Evolutionary conservation across 805 yeast species (phyloP), one percentile per base, ranked within the genome.

Genomic region (Dipodascus geniculatus): DNA sequence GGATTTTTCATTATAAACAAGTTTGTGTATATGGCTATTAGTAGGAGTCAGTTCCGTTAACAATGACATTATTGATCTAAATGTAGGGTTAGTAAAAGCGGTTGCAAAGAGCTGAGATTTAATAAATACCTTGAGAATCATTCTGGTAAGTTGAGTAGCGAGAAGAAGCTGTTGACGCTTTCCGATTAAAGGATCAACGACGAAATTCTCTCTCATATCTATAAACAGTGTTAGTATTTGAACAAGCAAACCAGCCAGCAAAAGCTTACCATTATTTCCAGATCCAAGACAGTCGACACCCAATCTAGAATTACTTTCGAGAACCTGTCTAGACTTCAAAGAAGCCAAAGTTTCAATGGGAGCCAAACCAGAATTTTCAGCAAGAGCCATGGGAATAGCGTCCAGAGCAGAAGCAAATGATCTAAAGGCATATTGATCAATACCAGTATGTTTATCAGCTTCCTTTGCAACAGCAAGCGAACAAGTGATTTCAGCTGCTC

Each of bases 351-450:
- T 83, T 68, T 89, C 96, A 61, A 95, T 90, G 55, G 98, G 93
- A 63, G 87, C 86, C 64, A 90, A 76, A 58, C 99, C 99, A 11
- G 97, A 89, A 71, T 93, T 93, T 72, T 90, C 98, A 48, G 99
- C 98, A 61, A 93, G 77, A 3, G 95, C 84, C 86, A 89, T 83
- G 57, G 98, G 97, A 56, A 93, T 83, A 50, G 81, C 80, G 68
- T 93, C 99, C 64, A 93, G 74, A 9, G 99, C 98, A 57, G 78
- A 78, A 4, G 97, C 79, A 70, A 93, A 93, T 1, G 96, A 95
- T 65, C 97, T 82, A 81, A 93, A 88, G 0, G 98, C 98, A 68
- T 93, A 93, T 74, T 95, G 99, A 64, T 91, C 97, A 58, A 91
- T 91, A 55, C 98, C 98, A 62, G 83, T 83, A 70, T 87, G 95